Base-by-base conservation (phyloP, 441 rosid species). In the Hura crepitans region DNA sequence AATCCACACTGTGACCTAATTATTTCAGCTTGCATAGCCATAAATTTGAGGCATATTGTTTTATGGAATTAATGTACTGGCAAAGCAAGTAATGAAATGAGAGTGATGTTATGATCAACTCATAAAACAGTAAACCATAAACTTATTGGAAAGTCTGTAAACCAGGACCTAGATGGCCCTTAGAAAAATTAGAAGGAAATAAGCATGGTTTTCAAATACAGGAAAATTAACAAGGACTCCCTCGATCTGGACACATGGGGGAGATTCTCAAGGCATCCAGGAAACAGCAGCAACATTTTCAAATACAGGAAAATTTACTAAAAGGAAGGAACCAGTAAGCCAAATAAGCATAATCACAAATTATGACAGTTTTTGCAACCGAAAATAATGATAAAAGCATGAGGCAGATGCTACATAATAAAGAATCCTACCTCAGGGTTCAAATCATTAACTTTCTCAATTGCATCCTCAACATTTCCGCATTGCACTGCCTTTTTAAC, bases 381-480 rank as follows among this genome's bases (percentile, higher is more conserved):
- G 20, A 37, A 55, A 42, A 68, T 18, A 30, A 58, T 11, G 0
- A 33, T 17, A 6, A 18, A 22, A 20, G 42, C 4, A 64, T 18
- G 31, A 53, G 28, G 55, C 18, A 28, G 42, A 59, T 11, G 31
- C 35, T 17, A 46, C 23, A 57, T 20, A 25, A 43, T 37, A 22
- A 62, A 71, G 69, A 51, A 71, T 14, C 75, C 51, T 79, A 92
- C 99, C 96, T 85, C 94, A 30, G 97, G 97, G 81, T 94, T 94
- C 77, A 92, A 86, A 77, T 87, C 97, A 75, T 92, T 92, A 22
- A 92, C 96, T 86, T 89, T 95, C 78, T 90, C 97, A 57, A 95
- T 92, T 6, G 99, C 99, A 81, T 92, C 99, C 82, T 89, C 97
- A 1, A 95, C 97, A 71, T 95, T 86, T 55, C 99, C 99, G 75